Percentiles rank a stretch among this genome's conserved stretches.
Conservation (phyloP, 148 eudicot species). For the Chenopodium berlandieri region DNA sequence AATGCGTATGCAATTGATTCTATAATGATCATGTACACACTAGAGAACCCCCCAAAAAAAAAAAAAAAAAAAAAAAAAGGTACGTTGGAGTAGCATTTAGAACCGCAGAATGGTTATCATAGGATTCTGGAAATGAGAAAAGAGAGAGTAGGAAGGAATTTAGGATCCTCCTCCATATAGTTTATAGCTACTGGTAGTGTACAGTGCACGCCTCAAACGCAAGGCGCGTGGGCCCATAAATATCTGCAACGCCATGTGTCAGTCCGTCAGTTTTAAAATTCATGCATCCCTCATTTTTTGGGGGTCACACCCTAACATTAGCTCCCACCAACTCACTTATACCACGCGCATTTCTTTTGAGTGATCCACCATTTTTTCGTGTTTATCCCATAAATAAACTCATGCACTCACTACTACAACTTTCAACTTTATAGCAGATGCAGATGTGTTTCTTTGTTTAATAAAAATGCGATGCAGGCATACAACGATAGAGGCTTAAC, state of each 20-base stretch:
- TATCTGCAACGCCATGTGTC: conserved; percentile 20
- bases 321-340: not conserved
- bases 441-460: too few species aligned
- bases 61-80: too few species aligned
- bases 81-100: not conserved
- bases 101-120: conserved; percentile 18
- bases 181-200: not conserved
- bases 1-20: too few species aligned
- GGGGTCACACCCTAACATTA: not conserved
- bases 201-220: conserved; percentile 20
- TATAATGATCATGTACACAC: too few species aligned
- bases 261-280: not conserved
- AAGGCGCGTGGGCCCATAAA: conserved; percentile 12
- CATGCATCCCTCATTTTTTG: not conserved
- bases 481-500: too few species aligned
- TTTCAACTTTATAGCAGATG: too few species aligned
- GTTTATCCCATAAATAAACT: not conserved
- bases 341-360: not conserved
- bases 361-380: too few species aligned
- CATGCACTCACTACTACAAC: too few species aligned
- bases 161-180: not conserved
- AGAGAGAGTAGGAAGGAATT: not conserved
- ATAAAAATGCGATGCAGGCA: too few species aligned
- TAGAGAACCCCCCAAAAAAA: too few species aligned
- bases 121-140: conserved; percentile 19